Percentiles rank a stretch among this genome's conserved stretches.
phyloP scores from a whole-genome alignment of 1,139 yeast genomes.

The Blastobotrys serpentis region DNA sequence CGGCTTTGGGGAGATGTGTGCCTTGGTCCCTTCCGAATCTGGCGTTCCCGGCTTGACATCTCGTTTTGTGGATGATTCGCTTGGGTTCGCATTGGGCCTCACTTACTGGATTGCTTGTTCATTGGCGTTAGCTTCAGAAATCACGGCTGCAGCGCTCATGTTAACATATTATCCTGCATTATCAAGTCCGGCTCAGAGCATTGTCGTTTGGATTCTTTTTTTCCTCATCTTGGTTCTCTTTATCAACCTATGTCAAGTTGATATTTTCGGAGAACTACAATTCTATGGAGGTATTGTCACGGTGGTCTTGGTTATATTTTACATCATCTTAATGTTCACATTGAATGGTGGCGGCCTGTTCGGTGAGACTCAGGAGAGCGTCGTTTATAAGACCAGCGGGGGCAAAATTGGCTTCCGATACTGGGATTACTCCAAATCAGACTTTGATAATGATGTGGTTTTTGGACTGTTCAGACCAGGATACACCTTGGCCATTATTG shows the following conservation, averaged over 20 bases:
- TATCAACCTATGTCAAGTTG: slow-evolving; percentile 63
- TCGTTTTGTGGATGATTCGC: slow-evolving; percentile 79
- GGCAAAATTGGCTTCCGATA: slow-evolving; percentile 58
- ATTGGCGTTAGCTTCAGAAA: slow-evolving; percentile 73
- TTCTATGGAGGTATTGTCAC: slow-evolving; percentile 61
- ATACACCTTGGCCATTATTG: slow-evolving; percentile 47
- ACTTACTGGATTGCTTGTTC: slow-evolving; percentile 74
- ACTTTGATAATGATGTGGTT: slow-evolving; percentile 48
- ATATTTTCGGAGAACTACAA: slow-evolving; percentile 75
- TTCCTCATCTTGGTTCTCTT: slow-evolving; percentile 51
- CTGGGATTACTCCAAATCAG: slow-evolving; percentile 58
- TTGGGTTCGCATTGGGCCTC: slow-evolving; percentile 82
- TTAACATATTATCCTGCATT: slow-evolving; percentile 61
- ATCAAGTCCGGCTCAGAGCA: slow-evolving; percentile 50
- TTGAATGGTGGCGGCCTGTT: slow-evolving; percentile 51
- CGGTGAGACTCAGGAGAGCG: slow-evolving; percentile 34
- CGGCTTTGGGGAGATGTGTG: slow-evolving; percentile 84
- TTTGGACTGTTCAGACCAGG: slow-evolving; percentile 72
- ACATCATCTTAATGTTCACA: slow-evolving; percentile 65
- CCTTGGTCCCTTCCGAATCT: slow-evolving; percentile 76
- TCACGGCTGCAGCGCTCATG: slow-evolving; percentile 77
- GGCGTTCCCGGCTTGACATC: slow-evolving; percentile 62
- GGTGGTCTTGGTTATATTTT: slow-evolving; percentile 51
- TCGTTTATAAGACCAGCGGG: slow-evolving; percentile 3
- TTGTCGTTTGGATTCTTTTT: slow-evolving; percentile 68